Evolutionary conservation across 768 basidiomycete species (phyloP).

Genomic region (Leucocoprinus birnbaumii): DNA sequence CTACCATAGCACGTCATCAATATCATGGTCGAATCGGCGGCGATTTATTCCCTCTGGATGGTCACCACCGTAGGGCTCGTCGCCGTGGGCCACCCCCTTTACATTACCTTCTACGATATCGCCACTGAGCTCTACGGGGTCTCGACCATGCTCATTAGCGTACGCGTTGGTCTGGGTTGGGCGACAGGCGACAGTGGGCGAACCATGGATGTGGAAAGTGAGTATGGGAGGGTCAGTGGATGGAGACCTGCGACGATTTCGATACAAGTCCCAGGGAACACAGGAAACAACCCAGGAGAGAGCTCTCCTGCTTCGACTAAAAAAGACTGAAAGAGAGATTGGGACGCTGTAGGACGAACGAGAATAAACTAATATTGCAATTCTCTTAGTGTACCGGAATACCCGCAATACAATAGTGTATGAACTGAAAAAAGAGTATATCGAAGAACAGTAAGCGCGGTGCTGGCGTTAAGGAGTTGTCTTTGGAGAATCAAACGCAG

Average conservation of each 20-base stretch:
- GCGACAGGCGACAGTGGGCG: neutral
- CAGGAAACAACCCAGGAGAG: no score
- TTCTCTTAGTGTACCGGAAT: no score
- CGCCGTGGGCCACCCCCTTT: conserved; percentile 13
- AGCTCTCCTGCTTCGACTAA: no score
- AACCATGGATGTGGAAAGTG: neutral
- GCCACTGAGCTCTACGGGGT: conserved; percentile 10
- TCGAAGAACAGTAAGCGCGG: no score
- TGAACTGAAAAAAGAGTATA: no score
- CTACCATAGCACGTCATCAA: conserved; percentile 6
- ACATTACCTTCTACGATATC: conserved; percentile 15
- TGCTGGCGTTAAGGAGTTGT: no score
- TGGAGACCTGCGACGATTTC: neutral
- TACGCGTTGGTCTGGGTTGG: conserved; percentile 10
- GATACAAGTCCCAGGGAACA: no score
- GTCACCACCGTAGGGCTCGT: conserved; percentile 16
- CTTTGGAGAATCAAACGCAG: no score
- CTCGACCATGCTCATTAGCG: conserved; percentile 12
- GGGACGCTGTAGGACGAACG: no score
- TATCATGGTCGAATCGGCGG: conserved; percentile 14
- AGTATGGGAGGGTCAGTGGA: neutral
- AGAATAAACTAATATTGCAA: no score
- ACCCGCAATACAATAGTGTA: no score
- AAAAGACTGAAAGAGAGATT: no score
- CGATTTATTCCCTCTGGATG: conserved; percentile 18